A percentile compares a stretch with the other conserved stretches of the same genome.
Evolutionary conservation across 108 stramenopile genomes (phyloP).

Genomic region (Conticribra weissflogii): DNA sequence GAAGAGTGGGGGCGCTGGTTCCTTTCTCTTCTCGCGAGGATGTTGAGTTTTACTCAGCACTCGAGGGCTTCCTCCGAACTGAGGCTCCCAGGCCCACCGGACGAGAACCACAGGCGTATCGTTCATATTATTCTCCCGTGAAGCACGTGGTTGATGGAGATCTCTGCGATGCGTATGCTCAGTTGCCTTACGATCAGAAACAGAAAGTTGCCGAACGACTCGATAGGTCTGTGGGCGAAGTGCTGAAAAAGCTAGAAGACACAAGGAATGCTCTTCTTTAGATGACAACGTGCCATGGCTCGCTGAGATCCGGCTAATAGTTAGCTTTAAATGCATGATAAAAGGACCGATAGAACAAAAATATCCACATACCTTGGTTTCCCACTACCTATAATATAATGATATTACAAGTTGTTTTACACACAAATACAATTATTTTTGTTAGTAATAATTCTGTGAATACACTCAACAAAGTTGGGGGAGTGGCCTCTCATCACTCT

Average conservation of each 20-base stretch:
- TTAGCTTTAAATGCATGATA: no score
- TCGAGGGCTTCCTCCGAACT: slow-evolving; percentile 88
- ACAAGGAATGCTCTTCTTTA: slow-evolving; percentile 75
- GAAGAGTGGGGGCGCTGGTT: slow-evolving; percentile 91
- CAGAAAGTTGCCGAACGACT: slow-evolving; percentile 87
- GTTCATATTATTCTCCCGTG: slow-evolving; percentile 92
- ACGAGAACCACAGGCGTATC: slow-evolving; percentile 93
- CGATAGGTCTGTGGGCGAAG: slow-evolving; percentile 91
- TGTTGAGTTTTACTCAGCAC: slow-evolving; percentile 92
- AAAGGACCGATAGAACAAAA: no score
- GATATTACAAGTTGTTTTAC: no score
- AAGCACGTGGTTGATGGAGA: slow-evolving; percentile 97
- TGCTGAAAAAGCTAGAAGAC: slow-evolving; percentile 96
- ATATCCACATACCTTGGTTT: no score
- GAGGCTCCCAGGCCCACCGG: slow-evolving; percentile 85
- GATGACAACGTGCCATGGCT: neutral
- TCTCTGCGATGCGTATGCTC: slow-evolving; percentile 89
- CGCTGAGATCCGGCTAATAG: no score
- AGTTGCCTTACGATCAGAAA: slow-evolving; percentile 78
- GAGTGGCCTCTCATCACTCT: no score
- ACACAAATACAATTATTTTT: no score
- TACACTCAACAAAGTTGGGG: no score
- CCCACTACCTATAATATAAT: no score
- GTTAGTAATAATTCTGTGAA: no score
- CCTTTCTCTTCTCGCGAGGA: slow-evolving; percentile 93